Percentiles rank a stretch among this genome's conserved stretches.
These are phyloP conservation scores for Picea sitchensis DNA, from an alignment of 75 land plant genomes.

Conservation along the genomic window DNA sequence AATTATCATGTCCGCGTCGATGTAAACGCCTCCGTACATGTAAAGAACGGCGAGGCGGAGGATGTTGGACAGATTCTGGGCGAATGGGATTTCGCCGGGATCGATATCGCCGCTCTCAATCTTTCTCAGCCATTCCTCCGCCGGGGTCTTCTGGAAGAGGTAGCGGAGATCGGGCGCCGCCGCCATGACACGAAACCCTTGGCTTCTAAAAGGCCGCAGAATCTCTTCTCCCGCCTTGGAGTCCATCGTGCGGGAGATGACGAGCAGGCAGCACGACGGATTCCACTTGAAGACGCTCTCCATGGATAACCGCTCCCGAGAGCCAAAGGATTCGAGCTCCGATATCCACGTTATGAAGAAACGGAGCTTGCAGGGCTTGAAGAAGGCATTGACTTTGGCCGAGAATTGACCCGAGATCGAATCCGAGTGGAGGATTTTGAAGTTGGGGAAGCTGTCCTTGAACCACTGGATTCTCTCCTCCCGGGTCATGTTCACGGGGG, in stretches of 20 bases:
- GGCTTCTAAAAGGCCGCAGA: conserved; percentile 19
- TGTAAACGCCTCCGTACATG: conserved; percentile 19
- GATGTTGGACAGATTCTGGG: conserved; percentile 35
- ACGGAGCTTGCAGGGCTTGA: conserved; percentile 32
- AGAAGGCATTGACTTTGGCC: conserved; percentile 29
- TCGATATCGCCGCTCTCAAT: conserved; percentile 22
- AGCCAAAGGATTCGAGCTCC: conserved; percentile 32
- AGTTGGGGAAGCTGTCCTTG: background rate
- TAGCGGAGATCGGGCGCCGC: conserved; percentile 24
- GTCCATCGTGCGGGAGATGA: conserved; percentile 60
- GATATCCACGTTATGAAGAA: conserved; percentile 79
- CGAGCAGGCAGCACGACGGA: conserved; percentile 49
- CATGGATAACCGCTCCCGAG: conserved; percentile 40
- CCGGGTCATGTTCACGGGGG: conserved; percentile 8
- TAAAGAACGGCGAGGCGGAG: conserved; percentile 29
- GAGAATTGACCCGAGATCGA: conserved; percentile 16
- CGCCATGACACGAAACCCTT: conserved; percentile 23
- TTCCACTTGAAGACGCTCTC: conserved; percentile 67
- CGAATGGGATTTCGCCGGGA: conserved; percentile 35
- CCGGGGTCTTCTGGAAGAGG: conserved; percentile 25
- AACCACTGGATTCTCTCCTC: conserved; percentile 23
- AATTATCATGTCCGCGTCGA: conserved; percentile 21
- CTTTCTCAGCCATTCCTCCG: conserved; percentile 27
- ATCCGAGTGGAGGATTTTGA: conserved; percentile 27
- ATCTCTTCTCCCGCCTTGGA: conserved; percentile 30